Conservation (phyloP, 1,284 basidiomycete genomes). For the Pascua guehoae region DNA sequence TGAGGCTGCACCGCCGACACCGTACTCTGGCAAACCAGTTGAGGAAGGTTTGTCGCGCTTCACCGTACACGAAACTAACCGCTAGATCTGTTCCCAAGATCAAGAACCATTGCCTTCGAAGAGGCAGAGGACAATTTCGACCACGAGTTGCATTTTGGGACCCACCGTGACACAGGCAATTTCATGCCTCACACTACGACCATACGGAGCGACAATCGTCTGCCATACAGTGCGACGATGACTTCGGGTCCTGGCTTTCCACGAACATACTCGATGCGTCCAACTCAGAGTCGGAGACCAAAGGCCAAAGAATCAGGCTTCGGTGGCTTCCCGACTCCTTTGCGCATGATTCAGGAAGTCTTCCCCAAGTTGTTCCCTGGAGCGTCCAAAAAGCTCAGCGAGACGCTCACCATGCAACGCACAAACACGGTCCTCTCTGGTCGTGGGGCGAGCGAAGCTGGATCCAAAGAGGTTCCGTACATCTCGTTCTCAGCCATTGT, state of each 20-base stretch:
- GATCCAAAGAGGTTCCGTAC: constrained; percentile 61
- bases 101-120: constrained; percentile 59
- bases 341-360: constrained; percentile 56
- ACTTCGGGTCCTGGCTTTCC: constrained; percentile 31
- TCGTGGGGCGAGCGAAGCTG: constrained; percentile 5
- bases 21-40: not conserved
- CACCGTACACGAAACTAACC: not conserved
- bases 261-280: constrained; percentile 43
- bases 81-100: constrained; percentile 52
- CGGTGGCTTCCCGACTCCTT: constrained; percentile 85
- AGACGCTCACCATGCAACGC: constrained; percentile 68
- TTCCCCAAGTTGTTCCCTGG: constrained; percentile 60
- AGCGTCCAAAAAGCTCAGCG: constrained; percentile 55
- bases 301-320: constrained; percentile 53
- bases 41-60: not conserved
- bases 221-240: constrained; percentile 27
- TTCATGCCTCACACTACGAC: constrained; percentile 42
- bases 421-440: constrained; percentile 58
- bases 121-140: constrained; percentile 39
- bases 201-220: constrained; percentile 29
- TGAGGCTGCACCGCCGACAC: not conserved
- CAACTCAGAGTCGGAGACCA: constrained; percentile 37
- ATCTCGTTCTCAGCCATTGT: constrained; percentile 80
- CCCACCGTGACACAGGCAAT: constrained; percentile 16
- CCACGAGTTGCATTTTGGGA: constrained; percentile 6